Percentiles rank a stretch among this genome's conserved stretches.
Evolutionary conservation across 108 stramenopile species (phyloP).

Genomic region (Cafeteria roenbergensis): DNA sequence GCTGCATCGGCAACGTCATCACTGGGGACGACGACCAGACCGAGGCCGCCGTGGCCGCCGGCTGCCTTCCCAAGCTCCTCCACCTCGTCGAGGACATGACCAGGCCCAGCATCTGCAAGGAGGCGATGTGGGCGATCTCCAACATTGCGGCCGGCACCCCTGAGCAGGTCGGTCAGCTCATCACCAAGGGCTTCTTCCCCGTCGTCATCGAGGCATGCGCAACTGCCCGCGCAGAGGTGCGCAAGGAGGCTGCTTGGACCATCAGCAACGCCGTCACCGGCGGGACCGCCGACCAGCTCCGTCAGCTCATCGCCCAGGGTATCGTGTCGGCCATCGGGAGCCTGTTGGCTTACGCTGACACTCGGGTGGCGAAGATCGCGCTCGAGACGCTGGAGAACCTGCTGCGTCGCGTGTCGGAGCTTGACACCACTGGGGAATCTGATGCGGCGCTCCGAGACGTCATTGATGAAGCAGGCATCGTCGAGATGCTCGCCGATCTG

Average conservation of each 20-base stretch:
- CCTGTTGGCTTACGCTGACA: slow-evolving; percentile 44
- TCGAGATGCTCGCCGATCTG: slow-evolving; percentile 15
- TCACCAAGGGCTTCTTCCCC: slow-evolving; percentile 83
- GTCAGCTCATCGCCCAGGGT: slow-evolving; percentile 75
- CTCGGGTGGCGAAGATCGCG: slow-evolving; percentile 85
- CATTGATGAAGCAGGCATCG: slow-evolving; percentile 17
- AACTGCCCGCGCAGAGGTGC: slow-evolving; percentile 90
- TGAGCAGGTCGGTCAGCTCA: slow-evolving; percentile 90
- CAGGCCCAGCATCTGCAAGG: slow-evolving; percentile 96
- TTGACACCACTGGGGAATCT: not conserved
- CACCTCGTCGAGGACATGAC: slow-evolving; percentile 68
- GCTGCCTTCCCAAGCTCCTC: slow-evolving; percentile 77
- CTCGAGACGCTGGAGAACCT: slow-evolving; percentile 84
- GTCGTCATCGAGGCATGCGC: slow-evolving; percentile 75
- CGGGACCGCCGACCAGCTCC: slow-evolving; percentile 78
- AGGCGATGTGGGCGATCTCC: slow-evolving; percentile 97
- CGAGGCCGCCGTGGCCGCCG: slow-evolving; percentile 84
- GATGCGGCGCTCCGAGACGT: slow-evolving; percentile 4
- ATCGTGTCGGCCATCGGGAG: slow-evolving; percentile 78
- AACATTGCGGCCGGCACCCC: slow-evolving; percentile 96
- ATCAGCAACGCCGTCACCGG: slow-evolving; percentile 95
- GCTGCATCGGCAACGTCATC: slow-evolving; percentile 95
- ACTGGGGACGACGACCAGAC: slow-evolving; percentile 88
- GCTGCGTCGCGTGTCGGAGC: slow-evolving; percentile 66
- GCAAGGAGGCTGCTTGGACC: slow-evolving; percentile 97